Percentiles rank a stretch among this genome's conserved stretches.
phyloP scores from a whole-genome alignment of 306 rosid species.

The Fragaria iinumae region DNA sequence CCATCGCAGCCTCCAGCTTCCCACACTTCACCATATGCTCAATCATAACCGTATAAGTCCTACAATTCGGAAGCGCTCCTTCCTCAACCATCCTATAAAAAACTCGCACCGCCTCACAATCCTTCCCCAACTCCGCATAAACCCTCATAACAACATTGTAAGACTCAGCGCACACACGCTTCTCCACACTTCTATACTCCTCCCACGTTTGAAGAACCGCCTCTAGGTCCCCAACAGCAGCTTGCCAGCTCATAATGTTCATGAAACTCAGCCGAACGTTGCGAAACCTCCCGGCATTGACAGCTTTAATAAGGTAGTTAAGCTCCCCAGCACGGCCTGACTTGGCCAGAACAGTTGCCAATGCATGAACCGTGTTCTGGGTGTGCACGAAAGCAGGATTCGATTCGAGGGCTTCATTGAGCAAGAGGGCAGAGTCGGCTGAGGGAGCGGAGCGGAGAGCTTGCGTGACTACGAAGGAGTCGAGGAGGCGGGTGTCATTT shows the following conservation, averaged over 20 bases:
- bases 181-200: conserved; percentile 37
- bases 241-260: conserved; percentile 70
- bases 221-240: conserved; percentile 55
- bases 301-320: conserved; percentile 45
- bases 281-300: conserved; percentile 42
- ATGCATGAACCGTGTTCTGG: conserved; percentile 60
- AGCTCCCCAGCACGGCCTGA: conserved; percentile 44
- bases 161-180: conserved; percentile 56
- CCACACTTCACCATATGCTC: conserved; percentile 66
- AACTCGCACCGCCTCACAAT: conserved; percentile 46
- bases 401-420: conserved; percentile 38
- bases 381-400: conserved; percentile 47
- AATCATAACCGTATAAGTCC: conserved; percentile 63
- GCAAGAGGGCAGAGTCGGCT: conserved; percentile 61
- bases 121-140: conserved; percentile 49
- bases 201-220: conserved; percentile 57
- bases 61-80: conserved; percentile 65
- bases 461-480: conserved; percentile 63
- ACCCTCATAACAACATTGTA: conserved; percentile 66
- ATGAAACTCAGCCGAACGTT: conserved; percentile 49
- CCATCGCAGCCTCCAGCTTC: conserved; percentile 47
- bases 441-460: conserved; percentile 74
- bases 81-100: conserved; percentile 58
- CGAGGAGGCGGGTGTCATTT: conserved; percentile 48
- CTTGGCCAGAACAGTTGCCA: conserved; percentile 73